Evolutionary conservation across 768 basidiomycete genomes (phyloP).

Genomic region (Cyathus striatus): DNA sequence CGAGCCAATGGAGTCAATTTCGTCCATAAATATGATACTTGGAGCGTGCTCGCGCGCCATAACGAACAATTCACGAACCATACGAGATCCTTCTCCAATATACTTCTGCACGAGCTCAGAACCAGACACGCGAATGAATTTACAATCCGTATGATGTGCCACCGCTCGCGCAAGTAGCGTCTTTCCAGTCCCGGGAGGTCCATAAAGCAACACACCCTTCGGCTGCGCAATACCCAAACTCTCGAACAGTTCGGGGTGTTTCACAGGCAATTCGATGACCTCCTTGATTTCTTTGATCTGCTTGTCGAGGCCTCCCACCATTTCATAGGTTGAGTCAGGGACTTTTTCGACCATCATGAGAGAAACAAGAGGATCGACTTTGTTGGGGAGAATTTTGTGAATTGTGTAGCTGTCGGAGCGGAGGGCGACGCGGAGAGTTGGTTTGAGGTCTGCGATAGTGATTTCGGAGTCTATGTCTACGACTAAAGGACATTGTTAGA

Average conservation of each 20-base stretch:
- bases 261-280: conserved; percentile 96
- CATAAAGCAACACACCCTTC: conserved; percentile 93
- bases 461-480: conserved; percentile 92
- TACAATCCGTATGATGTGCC: conserved; percentile 96
- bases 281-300: conserved; percentile 98
- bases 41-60: conserved; percentile 98
- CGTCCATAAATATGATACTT: conserved; percentile 99
- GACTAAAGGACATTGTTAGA: conserved; percentile 39
- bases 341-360: conserved; percentile 99
- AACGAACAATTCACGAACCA: conserved; percentile 97
- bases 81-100: conserved; percentile 93
- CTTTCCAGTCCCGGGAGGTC: conserved; percentile 96
- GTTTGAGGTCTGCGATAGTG: conserved; percentile 71
- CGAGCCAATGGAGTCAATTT: conserved; percentile 96
- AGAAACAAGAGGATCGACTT: conserved; percentile 96
- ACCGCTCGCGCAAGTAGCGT: conserved; percentile 93
- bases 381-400: conserved; percentile 95
- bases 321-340: conserved; percentile 98
- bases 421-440: conserved; percentile 88
- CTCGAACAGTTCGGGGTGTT: conserved; percentile 96
- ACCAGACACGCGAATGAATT: conserved; percentile 94
- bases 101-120: conserved; percentile 97
- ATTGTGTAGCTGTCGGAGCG: conserved; percentile 95
- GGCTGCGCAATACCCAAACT: conserved; percentile 95
- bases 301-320: conserved; percentile 98